Percentiles rank a stretch among this genome's conserved stretches.
Conservation (phyloP, 2,329 filamentous ascomycete genomes). For the Boeremia lycopersici region DNA sequence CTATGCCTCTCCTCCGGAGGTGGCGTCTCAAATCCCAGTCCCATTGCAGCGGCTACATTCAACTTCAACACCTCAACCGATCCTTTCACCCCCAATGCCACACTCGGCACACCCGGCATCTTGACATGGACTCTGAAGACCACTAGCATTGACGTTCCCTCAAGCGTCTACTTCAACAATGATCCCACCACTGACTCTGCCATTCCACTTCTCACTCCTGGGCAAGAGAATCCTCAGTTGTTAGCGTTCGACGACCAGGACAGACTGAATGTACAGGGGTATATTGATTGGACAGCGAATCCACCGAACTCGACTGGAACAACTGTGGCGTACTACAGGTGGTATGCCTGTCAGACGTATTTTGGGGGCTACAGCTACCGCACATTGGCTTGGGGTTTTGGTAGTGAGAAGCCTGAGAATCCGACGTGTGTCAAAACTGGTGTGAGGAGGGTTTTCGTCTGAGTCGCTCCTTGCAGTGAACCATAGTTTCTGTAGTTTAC, state of each 20-base stretch:
- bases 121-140: constrained; percentile 53
- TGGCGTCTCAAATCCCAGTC: constrained; percentile 25
- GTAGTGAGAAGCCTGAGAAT: constrained; percentile 50
- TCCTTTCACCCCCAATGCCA: constrained; percentile 16
- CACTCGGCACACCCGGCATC: constrained; percentile 37
- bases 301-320: constrained; percentile 34
- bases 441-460: constrained; percentile 45
- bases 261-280: constrained; percentile 49
- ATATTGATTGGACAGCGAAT: constrained; percentile 47
- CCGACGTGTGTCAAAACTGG: constrained; percentile 53
- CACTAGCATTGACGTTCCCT: constrained; percentile 40
- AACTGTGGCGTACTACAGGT: constrained; percentile 46
- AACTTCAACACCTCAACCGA: constrained; percentile 44
- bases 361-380: constrained; percentile 50
- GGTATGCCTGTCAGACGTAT: constrained; percentile 55
- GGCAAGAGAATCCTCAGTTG: constrained; percentile 26
- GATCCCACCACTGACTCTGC: constrained; percentile 51
- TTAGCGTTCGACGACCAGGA: constrained; percentile 51
- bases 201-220: constrained; percentile 49
- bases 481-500: background rate
- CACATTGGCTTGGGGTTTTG: constrained; percentile 53
- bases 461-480: background rate
- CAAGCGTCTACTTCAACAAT: constrained; percentile 45
- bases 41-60: constrained; percentile 30
- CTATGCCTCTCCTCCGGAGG: constrained; percentile 48